These are phyloP conservation scores for Erodium trifolium DNA, from an alignment of 441 rosid genomes.

Conservation along the genomic window DNA sequence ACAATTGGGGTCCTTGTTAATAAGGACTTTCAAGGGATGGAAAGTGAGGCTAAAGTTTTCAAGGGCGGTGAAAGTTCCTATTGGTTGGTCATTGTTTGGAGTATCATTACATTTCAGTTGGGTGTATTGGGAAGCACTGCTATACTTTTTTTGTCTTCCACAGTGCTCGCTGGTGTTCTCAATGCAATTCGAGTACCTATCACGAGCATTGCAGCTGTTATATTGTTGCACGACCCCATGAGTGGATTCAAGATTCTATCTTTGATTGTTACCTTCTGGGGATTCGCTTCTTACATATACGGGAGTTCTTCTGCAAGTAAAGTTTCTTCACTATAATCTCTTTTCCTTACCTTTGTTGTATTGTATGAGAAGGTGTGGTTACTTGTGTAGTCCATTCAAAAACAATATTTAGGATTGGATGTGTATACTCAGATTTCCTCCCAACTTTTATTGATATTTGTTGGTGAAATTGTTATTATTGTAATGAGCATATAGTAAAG, in stretches of 20 bases:
- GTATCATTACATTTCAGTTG: constrained; percentile 61
- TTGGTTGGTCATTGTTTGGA: constrained; percentile 47
- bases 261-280: constrained; percentile 61
- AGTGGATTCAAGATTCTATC: constrained; percentile 77
- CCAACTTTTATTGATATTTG: no score
- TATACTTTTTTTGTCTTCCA: constrained; percentile 59
- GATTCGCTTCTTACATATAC: constrained; percentile 59
- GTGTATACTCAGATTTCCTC: no score
- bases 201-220: constrained; percentile 67
- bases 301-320: constrained; percentile 32
- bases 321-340: constrained; percentile 19
- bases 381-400: no score
- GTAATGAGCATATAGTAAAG: no score
- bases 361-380: no score
- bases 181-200: constrained; percentile 76
- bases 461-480: no score
- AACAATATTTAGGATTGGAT: no score
- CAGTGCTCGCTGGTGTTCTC: constrained; percentile 71
- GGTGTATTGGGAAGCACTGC: constrained; percentile 71
- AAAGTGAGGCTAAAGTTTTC: constrained; percentile 46
- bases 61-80: constrained; percentile 49
- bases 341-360: no score
- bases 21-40: constrained; percentile 49
- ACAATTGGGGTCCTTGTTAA: constrained; percentile 47
- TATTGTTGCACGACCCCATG: constrained; percentile 68